Evolutionary conservation across 768 basidiomycete genomes (phyloP), one percentile per base, ranked within the genome.

Genomic region (Boletus sp.): DNA sequence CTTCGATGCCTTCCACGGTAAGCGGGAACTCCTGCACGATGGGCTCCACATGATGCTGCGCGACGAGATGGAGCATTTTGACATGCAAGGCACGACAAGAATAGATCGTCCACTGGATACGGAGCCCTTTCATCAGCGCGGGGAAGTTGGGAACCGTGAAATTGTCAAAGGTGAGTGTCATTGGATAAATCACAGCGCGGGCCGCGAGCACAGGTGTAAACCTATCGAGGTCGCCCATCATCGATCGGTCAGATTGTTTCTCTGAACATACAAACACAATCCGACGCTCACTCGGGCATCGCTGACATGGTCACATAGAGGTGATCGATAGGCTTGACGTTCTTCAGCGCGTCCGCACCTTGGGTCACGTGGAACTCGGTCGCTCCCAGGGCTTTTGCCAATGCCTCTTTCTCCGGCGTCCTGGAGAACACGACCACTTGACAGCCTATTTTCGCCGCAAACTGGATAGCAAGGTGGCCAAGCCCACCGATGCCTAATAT

Each of bases 361-460:
- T 19, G 30, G 6, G 43, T 30, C 7, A 44, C 29, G 29, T 68
- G 58, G 51, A 69, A 71, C 47, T 69, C 68, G 11, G 47, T 57
- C 13, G 67, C 70, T 2, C 68, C 67, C 2, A 71, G 50, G 14
- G 52, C 11, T 23, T 51, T 55, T n/a, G 66, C 66, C 46, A 68
- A 64, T 17, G 61, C 56, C 47, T 57, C 63, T 53, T 70, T 72
- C 10, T 59, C 63, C 8, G 60, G 29, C 30, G 43, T 19, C 43
- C 29, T 41, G 0, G 64, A 67, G 33, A 72, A 68, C 2, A 66
- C 69, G 19, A 64, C 58, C 5, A 66, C 70, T 5, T 62, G 60
- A 19, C 64, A 65, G 14, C 68, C 69, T 57, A 70, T 67, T 41
- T 67, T 68, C 3, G 63, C 57, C 6, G 67, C 65, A 49, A 70